A percentile compares a stretch with the other conserved stretches of the same genome.
phyloP scores from a whole-genome alignment of 176 grass and related monocot genomes.

The Pontederia crassipes region DNA sequence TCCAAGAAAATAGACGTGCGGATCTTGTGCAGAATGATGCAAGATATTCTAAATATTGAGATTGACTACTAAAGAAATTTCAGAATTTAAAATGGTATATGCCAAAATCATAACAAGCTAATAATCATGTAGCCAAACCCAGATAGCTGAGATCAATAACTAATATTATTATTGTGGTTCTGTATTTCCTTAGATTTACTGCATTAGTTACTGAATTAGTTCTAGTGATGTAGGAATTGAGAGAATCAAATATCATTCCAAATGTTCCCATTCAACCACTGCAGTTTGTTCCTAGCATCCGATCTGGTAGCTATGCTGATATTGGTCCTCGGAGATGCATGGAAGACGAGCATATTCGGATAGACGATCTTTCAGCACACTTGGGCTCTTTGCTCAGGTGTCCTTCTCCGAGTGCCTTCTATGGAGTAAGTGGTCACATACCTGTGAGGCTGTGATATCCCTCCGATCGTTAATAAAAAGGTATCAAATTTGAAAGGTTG shows the following conservation, averaged over 20 bases:
- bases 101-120: no score
- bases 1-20: no score
- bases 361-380: conserved; percentile 71
- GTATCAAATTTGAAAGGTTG: not conserved
- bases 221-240: conserved; percentile 29
- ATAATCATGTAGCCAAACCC: no score
- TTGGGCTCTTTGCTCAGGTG: conserved; percentile 44
- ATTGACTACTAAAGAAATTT: no score
- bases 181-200: not conserved
- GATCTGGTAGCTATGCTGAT: conserved; percentile 74
- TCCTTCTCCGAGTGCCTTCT: conserved; percentile 65
- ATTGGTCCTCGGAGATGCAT: conserved; percentile 71
- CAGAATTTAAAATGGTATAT: no score
- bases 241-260: conserved; percentile 14
- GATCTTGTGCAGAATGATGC: no score
- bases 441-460: not conserved
- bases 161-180: not conserved
- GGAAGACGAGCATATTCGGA: conserved; percentile 89
- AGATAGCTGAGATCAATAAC: no score
- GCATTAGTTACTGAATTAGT: not conserved
- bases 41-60: no score
- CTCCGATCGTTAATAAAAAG: not conserved
- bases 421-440: conserved; percentile 45
- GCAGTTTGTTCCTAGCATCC: conserved; percentile 47
- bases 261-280: conserved; percentile 19